Percentiles rank a stretch among this genome's conserved stretches.
Conservation (phyloP, 805 yeast genomes). For the Suhomyces prunicola region DNA sequence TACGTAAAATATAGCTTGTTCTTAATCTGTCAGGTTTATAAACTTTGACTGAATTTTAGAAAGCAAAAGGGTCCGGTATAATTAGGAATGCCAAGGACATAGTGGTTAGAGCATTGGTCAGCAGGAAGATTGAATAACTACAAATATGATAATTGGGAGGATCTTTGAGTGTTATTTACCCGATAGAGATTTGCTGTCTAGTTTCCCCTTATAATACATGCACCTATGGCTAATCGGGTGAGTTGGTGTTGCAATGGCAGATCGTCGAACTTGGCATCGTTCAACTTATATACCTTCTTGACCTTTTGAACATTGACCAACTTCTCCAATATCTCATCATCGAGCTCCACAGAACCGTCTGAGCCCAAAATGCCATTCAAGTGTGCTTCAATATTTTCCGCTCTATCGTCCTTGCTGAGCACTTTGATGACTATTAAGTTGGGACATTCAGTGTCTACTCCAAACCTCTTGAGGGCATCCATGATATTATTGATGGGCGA, state of each 20-base stretch:
- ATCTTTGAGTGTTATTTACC: neutral
- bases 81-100: too few species aligned
- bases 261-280: conserved; percentile 20
- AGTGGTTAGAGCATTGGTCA: too few species aligned
- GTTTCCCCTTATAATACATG: conserved; percentile 48
- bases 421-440: conserved; percentile 54
- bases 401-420: conserved; percentile 10
- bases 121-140: neutral
- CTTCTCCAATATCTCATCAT: conserved; percentile 21
- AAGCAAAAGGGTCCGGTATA: too few species aligned
- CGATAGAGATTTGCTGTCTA: conserved; percentile 1
- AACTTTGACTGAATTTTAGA: too few species aligned
- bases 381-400: conserved; percentile 25
- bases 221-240: conserved; percentile 44
- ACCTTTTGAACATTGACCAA: conserved; percentile 26
- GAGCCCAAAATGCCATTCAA: conserved; percentile 17
- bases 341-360: conserved; percentile 9
- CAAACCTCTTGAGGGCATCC: conserved; percentile 70
- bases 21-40: neutral
- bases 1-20: neutral
- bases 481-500: conserved; percentile 69
- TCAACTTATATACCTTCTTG: conserved; percentile 36
- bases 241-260: conserved; percentile 20
- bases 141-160: neutral
- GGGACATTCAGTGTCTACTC: conserved; percentile 50